Evolutionary conservation across 306 rosid species (phyloP).

Genomic region (Psophocarpus tetragonolobus): DNA sequence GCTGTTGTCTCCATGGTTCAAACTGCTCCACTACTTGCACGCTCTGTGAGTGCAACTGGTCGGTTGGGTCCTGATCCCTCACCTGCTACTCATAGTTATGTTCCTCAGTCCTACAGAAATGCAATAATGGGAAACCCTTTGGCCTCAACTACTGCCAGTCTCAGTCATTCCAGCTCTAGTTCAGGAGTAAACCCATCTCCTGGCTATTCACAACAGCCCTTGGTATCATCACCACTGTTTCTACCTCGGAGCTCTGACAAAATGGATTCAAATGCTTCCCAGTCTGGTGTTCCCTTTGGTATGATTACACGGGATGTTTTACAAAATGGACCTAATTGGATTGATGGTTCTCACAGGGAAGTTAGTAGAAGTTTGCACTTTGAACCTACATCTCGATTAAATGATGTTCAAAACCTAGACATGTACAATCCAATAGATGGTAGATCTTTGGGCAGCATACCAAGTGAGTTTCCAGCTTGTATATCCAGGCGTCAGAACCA

Average conservation of each 20-base stretch:
- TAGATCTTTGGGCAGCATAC: conserved; percentile 49
- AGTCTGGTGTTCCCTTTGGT: conserved; percentile 60
- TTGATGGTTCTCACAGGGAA: conserved; percentile 67
- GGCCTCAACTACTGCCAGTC: conserved; percentile 53
- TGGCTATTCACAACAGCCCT: conserved; percentile 58
- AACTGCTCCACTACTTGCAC: conserved; percentile 73
- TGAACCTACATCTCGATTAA: conserved; percentile 51
- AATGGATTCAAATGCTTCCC: conserved; percentile 52
- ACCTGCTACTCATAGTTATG: conserved; percentile 70
- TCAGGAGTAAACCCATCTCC: conserved; percentile 61
- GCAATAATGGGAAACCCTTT: conserved; percentile 81
- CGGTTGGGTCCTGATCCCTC: conserved; percentile 92
- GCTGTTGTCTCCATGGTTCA: conserved; percentile 71
- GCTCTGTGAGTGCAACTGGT: conserved; percentile 87
- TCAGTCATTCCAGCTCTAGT: conserved; percentile 52
- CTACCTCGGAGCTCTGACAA: conserved; percentile 60
- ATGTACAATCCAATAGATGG: conserved; percentile 56
- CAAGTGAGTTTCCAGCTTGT: conserved; percentile 56
- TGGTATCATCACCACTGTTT: conserved; percentile 72
- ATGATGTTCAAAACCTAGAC: conserved; percentile 57
- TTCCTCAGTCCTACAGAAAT: conserved; percentile 92
- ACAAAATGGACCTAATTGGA: conserved; percentile 69
- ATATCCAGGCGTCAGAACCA: conserved; percentile 73
- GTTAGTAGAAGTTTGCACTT: conserved; percentile 51
- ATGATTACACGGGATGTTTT: conserved; percentile 57